Evolutionary conservation across 352 stramenopile genomes (phyloP), one percentile per base, ranked within the genome.

Genomic region (Globisporangium rhizosaccharum): DNA sequence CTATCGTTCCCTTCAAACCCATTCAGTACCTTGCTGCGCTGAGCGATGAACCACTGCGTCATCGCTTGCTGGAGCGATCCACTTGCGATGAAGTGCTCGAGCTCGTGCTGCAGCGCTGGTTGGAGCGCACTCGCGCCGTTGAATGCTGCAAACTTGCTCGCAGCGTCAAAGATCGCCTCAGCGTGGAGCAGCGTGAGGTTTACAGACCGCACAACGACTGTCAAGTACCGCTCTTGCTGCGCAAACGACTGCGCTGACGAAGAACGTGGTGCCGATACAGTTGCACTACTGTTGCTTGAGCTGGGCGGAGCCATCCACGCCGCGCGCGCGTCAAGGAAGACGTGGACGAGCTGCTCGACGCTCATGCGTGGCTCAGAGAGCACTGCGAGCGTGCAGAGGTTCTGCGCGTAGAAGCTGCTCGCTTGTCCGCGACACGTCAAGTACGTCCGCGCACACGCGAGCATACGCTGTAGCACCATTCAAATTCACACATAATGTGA

Each of bases 381-480:
- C 46, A 78, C 58, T 1, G 68, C 65, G 42, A 91, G 54, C 7
- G 78, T 68, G 36, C 72, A 77, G 61, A 93, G 57, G 41, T 85
- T 91, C 2, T 85, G 70, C 0, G 76, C 76, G 48, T 93, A 93
- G 47, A 93, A 91, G 9, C 46, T 44, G 3, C 71, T 76, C 6
- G 70, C 67, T 28, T 77, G 78, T 12, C 83, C 81, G 61, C 82
- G 68, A 26, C 75, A 84, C 12, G 63, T 66, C 41, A 93, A 52
- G 36, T 75, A 91, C 17, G 36, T 68, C 36, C 72, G 69, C 6
- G 83, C 81, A 23, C 70, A 75, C 12, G 54, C 37, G 3, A 76
- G 53, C 57, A 91, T 71, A 39, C 83, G 73, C 76, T 93, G 59
- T 14, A 17, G 41, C 28, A 20, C 6, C 6, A 33, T 33, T 33